Evolutionary conservation across 345 rosid species (phyloP), one percentile per base, ranked within the genome.

Genomic region (Leavenworthia alabamica): DNA sequence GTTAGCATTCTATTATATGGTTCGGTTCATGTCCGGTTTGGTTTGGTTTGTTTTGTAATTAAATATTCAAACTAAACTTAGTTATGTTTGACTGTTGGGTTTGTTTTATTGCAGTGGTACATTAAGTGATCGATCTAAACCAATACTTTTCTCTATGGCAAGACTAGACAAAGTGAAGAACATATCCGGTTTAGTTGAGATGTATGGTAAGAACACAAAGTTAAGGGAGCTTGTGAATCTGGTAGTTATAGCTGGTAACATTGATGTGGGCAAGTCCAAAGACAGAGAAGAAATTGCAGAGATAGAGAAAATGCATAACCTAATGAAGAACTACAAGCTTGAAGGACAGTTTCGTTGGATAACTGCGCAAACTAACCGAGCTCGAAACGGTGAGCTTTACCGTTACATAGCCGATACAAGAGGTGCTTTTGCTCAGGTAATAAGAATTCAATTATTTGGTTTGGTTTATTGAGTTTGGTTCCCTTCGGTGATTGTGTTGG

Each of bases 261-360:
- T 80, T 47, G 89, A 88, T 74, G 96, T 79, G 62, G 81, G 61
- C 32, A 84, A 80, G 72, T 94, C 99, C 19, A 72, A 79, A 44
- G 99, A 94, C 83, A 77, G 96, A 76, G 99, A 94, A 81, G 97
- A 94, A 70, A 84, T 94, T n/a, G 51, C 31, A 16, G 99, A 94
- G 78, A 94, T 94, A 45, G 92, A 86, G 82, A 94, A 86, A 77
- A 83, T 88, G 90, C 85, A 90, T 74, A 70, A 42, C 12, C 89
- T 90, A 28, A 81, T 84, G 44, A 81, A 86, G 71, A 49, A 35
- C 1, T 86, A 88, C 74, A 68, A 86, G 8, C 77, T 94, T 67
- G 84, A 81, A 10, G 95, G 97, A 56, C 96, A 90, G 68, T 80
- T 90, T 37, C 97, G 97, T 36, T 94, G 99, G 97, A 83, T 88